Evolutionary conservation across 768 basidiomycete genomes (phyloP).

Genomic region (Mycena filopes): DNA sequence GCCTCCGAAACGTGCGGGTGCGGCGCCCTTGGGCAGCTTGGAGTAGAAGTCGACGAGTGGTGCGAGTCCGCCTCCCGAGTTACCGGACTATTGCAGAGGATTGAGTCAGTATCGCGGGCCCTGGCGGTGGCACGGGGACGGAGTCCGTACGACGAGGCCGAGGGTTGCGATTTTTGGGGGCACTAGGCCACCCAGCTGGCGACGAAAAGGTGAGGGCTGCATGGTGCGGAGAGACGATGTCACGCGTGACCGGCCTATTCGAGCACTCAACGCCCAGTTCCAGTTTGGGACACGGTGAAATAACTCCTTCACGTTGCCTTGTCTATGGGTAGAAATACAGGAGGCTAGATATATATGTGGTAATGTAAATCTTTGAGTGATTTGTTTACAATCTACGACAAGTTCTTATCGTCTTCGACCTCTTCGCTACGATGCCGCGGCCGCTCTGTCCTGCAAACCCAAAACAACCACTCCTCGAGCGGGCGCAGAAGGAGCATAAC

Average conservation of each 20-base stretch:
- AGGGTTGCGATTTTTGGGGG: slow-evolving; percentile 97
- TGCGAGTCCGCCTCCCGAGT: slow-evolving; percentile 81
- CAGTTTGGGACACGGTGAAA: no score
- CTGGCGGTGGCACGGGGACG: not conserved
- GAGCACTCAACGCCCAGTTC: no score
- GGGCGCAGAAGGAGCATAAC: slow-evolving; percentile 2
- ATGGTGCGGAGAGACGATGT: no score
- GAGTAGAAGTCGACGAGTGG: slow-evolving; percentile 96
- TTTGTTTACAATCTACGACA: not conserved
- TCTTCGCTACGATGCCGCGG: not conserved
- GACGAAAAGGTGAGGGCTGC: slow-evolving; percentile 87
- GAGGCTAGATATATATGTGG: not conserved
- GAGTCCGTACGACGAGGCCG: slow-evolving; percentile 76
- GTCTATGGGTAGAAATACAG: no score
- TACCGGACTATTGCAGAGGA: slow-evolving; percentile 67
- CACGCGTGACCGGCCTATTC: no score
- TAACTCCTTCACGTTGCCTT: no score
- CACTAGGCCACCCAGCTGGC: slow-evolving; percentile 85
- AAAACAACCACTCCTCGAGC: slow-evolving; percentile 16
- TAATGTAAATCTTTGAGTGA: no score
- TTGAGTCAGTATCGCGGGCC: not conserved
- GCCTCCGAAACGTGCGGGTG: slow-evolving; percentile 68
- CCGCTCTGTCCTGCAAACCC: slow-evolving; percentile 6
- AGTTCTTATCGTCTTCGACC: not conserved
- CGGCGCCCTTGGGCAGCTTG: slow-evolving; percentile 91